phyloP scores from a whole-genome alignment of 257 asterid species.

The Jacaranda copaia region DNA sequence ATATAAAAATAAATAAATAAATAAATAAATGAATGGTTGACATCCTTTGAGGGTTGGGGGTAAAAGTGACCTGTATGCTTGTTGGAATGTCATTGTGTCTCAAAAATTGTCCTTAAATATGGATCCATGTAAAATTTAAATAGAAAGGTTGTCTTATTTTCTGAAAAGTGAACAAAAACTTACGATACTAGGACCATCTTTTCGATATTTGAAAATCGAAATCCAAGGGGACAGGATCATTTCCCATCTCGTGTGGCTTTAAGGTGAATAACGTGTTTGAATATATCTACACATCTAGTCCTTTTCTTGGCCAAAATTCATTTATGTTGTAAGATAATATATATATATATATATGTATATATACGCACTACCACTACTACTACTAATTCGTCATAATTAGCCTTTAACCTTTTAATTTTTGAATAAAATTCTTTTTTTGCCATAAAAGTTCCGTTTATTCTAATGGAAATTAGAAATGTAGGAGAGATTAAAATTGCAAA shows the following conservation, averaged over 20 bases:
- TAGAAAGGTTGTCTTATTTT: constrained; percentile 9
- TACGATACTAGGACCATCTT: constrained; percentile 18
- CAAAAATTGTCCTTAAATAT: constrained; percentile 10
- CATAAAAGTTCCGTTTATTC: no score
- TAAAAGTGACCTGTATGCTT: not conserved
- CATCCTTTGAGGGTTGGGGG: not conserved
- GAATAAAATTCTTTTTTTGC: no score
- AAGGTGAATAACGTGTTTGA: not conserved
- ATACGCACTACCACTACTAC: no score
- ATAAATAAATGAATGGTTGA: no score
- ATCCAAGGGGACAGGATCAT: constrained; percentile 15
- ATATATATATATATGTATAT: no score
- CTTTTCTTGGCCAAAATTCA: not conserved
- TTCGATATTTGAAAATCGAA: not conserved
- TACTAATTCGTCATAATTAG: no score
- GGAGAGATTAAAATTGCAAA: no score
- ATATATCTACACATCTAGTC: not conserved
- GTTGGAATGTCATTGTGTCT: not conserved
- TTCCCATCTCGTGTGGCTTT: not conserved
- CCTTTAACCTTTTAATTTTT: no score
- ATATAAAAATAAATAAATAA: no score
- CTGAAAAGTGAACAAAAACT: constrained; percentile 15
- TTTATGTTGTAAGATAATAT: not conserved
- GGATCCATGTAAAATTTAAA: not conserved
- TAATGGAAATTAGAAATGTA: no score